Base-by-base conservation (phyloP, 495 filamentous ascomycete species). In the Annulohypoxylon moriforme region DNA sequence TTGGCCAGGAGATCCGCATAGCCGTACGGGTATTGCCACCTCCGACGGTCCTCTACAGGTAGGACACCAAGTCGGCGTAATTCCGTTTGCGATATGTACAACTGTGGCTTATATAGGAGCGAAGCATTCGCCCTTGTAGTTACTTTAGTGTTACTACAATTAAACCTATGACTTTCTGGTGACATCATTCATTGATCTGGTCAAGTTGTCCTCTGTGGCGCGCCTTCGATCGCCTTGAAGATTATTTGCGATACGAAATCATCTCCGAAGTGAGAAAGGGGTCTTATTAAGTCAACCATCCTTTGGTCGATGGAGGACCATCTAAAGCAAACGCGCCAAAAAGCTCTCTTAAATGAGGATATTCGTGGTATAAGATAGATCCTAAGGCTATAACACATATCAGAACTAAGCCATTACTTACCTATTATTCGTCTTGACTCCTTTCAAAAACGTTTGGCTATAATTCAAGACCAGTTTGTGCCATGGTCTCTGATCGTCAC, bases 71-170 rank as follows among this genome's bases (percentile, higher is more conserved):
- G 40, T 13, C 57, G 40, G 38, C 20, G 40, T 27, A 52, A 57
- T 57, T 49, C 58, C 57, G 33, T 49, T 38, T 22, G 40, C 38
- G 58, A 62, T 40, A 10, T 58, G 58, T 63, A 20, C 50, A 13
- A 68, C 59, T 4, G 66, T 68, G 66, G 66, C 66, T 62, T 62
- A 42, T 36, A 58, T 42, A 49, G 56, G 27, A 60, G 34, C 18
- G 44, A 18, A 47, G 31, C n/a, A 20, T 44, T 49, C 16, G 31
- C 7, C 38, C 27, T 8, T 34, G 40, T 25, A 27, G 50, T 38
- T 24, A 27, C 16, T 14, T 4, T 13, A n/a, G 3, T 11, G 22
- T 8, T 13, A 33, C 14, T n/a, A 24, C 18, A n/a, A n/a, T n/a
- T 18, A 25, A 29, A 24, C 36, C 16, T 20, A 44, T 44, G 24